Evolutionary conservation across 345 rosid species (phyloP), one percentile per base, ranked within the genome.

Genomic region (Acer saccharum): DNA sequence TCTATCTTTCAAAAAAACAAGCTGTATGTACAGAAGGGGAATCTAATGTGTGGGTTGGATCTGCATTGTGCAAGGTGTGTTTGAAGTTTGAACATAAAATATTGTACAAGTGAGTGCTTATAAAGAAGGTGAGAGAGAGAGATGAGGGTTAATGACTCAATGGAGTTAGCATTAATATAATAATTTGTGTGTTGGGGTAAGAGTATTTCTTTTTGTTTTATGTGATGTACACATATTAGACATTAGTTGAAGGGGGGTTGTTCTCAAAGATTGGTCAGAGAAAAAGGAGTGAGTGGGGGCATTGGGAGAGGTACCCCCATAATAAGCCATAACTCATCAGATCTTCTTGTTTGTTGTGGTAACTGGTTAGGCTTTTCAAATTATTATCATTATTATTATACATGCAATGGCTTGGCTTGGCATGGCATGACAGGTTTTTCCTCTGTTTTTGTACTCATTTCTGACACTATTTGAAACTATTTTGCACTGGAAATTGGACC

Each of bases 401-500:
- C 39, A 44, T 3, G 76, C 21, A 44, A 14, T n/a, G 8, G 43
- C 17, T 29, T 35, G 39, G 39, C 39, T 9, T 27, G 62, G 43
- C 17, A 55, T 32, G 35, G 6, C 35, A 17, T 27, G 62, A 35
- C 78, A 54, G 67, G 46, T 25, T 25, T 67, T 67, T 3, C 43
- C 78, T 57, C 32, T 69, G 72, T 21, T 55, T 69, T 69, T 75
- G 66, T 44, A 58, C 83, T 64, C 65, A 70, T 81, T 20, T 20
- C 88, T 80, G 88, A 83, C 87, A 74, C 3, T 62, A 32, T 77
- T 82, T 77, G 77, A 86, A 78, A 55, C 80, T 69, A 83, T 80
- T n/a, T 79, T 84, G 91, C 93, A 39, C 88, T 74, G 94, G 94
- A 82, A 90, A 90, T 81, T 89, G 97, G 87, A 83, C 89, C 93